Conservation (phyloP, 1,284 basidiomycete species). For the Apiotrichum montevideense region DNA sequence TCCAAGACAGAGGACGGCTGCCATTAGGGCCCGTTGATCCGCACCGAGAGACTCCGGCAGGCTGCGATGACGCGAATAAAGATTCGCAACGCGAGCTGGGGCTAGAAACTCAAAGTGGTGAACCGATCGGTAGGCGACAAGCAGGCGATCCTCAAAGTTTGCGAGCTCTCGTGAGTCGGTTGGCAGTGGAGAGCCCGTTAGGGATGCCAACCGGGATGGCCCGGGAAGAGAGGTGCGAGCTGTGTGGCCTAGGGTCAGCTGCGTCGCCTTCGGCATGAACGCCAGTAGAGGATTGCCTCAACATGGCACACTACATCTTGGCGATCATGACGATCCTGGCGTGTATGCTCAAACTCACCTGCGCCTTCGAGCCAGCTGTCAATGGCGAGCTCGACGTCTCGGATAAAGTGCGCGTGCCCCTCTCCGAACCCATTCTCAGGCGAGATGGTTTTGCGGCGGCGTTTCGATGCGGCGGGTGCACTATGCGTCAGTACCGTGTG, state of each 20-base stretch:
- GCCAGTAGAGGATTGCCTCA: no score
- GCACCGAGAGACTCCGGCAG: constrained; percentile 19
- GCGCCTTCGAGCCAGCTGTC: constrained; percentile 16
- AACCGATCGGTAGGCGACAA: constrained; percentile 10
- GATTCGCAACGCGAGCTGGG: constrained; percentile 5
- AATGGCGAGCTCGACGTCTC: constrained; percentile 16
- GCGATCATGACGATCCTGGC: background rate
- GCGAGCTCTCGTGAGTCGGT: constrained; percentile 3
- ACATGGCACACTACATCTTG: background rate
- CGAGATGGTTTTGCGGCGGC: constrained; percentile 12
- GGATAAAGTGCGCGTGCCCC: constrained; percentile 15
- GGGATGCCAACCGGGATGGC: constrained; percentile 1
- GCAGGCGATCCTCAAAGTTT: constrained; percentile 13
- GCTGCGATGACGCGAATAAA: constrained; percentile 20
- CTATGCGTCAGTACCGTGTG: background rate
- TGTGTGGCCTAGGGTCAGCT: constrained; percentile 11
- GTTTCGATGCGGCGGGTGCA: constrained; percentile 16
- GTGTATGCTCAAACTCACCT: constrained; percentile 6
- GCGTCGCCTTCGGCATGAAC: no score
- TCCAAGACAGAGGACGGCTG: constrained; percentile 21
- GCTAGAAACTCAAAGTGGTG: constrained; percentile 18
- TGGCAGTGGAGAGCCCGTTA: constrained; percentile 3
- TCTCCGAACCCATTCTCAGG: constrained; percentile 12
- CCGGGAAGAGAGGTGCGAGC: constrained; percentile 13
- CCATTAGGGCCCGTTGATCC: constrained; percentile 24